These are phyloP conservation scores for Colletotrichum costaricense DNA, from an alignment of 2,329 filamentous ascomycete species.

Conservation along the genomic window DNA sequence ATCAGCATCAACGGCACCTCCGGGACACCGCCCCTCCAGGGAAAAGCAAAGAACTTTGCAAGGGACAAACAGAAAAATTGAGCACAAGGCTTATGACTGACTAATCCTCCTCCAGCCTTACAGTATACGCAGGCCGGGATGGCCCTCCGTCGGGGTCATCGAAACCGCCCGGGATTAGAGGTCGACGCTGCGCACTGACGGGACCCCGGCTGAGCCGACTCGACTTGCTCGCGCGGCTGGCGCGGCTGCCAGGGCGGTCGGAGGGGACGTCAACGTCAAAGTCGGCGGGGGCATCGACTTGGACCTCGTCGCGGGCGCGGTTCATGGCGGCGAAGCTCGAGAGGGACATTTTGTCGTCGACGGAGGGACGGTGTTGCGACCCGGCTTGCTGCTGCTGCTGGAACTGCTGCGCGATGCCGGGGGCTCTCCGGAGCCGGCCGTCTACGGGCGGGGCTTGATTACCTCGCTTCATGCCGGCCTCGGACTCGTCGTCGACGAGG, in stretches of 20 bases:
- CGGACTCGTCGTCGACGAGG: constrained; percentile 72
- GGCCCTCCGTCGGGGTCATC: background rate
- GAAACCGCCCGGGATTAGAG: background rate
- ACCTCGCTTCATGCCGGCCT: constrained; percentile 24
- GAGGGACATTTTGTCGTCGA: constrained; percentile 38
- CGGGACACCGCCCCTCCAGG: background rate
- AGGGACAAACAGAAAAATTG: background rate
- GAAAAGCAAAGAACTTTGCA: background rate
- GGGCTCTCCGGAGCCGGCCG: constrained; percentile 25
- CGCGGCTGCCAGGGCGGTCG: constrained; percentile 24
- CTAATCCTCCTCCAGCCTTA: constrained; percentile 30
- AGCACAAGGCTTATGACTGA: background rate
- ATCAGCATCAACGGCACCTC: background rate
- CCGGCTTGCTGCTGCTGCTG: background rate
- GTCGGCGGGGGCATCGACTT: constrained; percentile 1
- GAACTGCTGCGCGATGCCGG: background rate
- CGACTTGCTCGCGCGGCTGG: constrained; percentile 17
- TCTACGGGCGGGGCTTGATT: constrained; percentile 42
- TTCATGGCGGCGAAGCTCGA: constrained; percentile 36
- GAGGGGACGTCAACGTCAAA: background rate
- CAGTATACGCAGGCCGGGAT: constrained; percentile 1
- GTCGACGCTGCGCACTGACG: background rate
- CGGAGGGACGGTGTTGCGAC: background rate
- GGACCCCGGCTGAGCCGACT: constrained; percentile 17
- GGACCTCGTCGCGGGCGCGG: constrained; percentile 14